Percentiles rank a stretch among this genome's conserved stretches.
Conservation (phyloP, 2,329 filamentous ascomycete species). For the Paecilomyces formosus region DNA sequence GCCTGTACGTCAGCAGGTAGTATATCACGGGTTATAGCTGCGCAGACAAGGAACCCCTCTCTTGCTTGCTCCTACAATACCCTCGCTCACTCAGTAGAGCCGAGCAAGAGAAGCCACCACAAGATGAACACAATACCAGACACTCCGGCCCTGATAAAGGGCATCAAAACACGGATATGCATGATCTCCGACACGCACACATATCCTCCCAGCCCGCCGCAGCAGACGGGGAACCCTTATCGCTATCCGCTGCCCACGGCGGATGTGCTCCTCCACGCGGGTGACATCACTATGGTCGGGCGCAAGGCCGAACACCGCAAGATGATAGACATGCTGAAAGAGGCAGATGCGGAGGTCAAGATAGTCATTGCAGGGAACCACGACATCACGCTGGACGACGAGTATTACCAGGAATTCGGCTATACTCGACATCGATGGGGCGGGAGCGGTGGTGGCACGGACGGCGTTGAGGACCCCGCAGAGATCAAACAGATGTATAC, state of each 20-base stretch:
- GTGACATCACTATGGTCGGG: slow-evolving; percentile 51
- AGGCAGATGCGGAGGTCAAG: slow-evolving; percentile 49
- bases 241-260: slow-evolving; percentile 41
- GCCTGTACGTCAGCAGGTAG: background rate
- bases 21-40: too few relatives aligned
- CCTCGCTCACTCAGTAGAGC: background rate
- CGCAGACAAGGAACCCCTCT: background rate
- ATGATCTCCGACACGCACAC: slow-evolving; percentile 39
- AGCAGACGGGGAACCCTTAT: slow-evolving; percentile 19
- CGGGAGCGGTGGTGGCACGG: slow-evolving; percentile 1
- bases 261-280: slow-evolving; percentile 51
- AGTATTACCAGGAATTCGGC: slow-evolving; percentile 35
- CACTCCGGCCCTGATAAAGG: background rate
- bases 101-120: background rate
- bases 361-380: slow-evolving; percentile 59
- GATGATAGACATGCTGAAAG: slow-evolving; percentile 41
- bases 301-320: slow-evolving; percentile 39
- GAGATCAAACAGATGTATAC: slow-evolving; percentile 41
- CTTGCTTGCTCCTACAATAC: background rate
- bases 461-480: slow-evolving; percentile 10
- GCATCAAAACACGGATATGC: slow-evolving; percentile 33
- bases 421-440: slow-evolving; percentile 17
- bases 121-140: background rate
- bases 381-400: slow-evolving; percentile 50
- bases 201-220: slow-evolving; percentile 13